phyloP scores from a whole-genome alignment of 2,329 filamentous ascomycete species.

The Aspergillus pseudotamarii region DNA sequence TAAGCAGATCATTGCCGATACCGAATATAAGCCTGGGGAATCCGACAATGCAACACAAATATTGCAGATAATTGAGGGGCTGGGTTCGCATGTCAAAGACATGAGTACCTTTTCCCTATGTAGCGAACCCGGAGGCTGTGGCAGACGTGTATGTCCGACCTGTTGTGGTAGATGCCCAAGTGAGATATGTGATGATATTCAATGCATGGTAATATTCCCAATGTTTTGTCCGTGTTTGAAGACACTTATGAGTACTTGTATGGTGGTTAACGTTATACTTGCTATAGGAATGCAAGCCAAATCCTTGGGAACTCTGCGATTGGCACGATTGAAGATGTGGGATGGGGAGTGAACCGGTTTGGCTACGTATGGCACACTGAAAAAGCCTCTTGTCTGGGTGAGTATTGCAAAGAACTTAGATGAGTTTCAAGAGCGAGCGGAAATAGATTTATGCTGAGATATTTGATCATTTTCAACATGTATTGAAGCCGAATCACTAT shows the following conservation, averaged over 20 bases:
- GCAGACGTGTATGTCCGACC: constrained; percentile 34
- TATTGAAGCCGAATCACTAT: not conserved
- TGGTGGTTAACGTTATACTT: constrained; percentile 5
- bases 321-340: constrained; percentile 30
- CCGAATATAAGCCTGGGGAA: constrained; percentile 18
- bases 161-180: constrained; percentile 40
- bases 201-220: constrained; percentile 31
- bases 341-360: not conserved
- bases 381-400: not conserved
- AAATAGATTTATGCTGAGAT: not conserved
- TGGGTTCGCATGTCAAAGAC: constrained; percentile 31
- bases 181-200: constrained; percentile 35
- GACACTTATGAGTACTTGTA: not conserved
- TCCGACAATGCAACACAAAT: constrained; percentile 18
- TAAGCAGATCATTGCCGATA: constrained; percentile 10
- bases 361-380: not conserved
- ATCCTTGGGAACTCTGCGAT: constrained; percentile 36
- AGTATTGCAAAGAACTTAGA: not conserved
- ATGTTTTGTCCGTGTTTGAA: not conserved
- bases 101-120: constrained; percentile 38
- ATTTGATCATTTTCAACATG: not conserved
- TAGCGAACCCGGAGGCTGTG: constrained; percentile 31
- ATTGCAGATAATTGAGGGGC: constrained; percentile 25
- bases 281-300: constrained; percentile 35
- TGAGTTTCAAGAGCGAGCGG: not conserved